Evolutionary conservation across 1,284 basidiomycete genomes (phyloP).

Genomic region (Moesziomyces globuligerus): DNA sequence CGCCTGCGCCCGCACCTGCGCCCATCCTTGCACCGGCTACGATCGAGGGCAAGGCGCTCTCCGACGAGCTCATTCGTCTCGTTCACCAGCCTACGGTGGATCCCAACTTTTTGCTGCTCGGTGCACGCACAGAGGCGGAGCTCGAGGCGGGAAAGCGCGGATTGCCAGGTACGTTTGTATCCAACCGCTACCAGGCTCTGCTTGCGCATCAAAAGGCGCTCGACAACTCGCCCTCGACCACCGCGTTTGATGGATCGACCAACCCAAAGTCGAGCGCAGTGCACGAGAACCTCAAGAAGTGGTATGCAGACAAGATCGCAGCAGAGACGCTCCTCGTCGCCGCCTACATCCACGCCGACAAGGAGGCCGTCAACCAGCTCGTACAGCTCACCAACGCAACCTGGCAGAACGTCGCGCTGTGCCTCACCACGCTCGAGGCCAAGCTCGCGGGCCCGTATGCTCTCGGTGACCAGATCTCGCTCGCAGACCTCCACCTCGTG

Average conservation of each 20-base stretch:
- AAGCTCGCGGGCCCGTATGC: conserved; percentile 78
- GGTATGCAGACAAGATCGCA: conserved; percentile 68
- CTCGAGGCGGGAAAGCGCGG: conserved; percentile 62
- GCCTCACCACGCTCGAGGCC: conserved; percentile 71
- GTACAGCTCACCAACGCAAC: conserved; percentile 66
- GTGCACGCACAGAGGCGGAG: conserved; percentile 65
- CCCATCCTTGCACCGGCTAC: conserved; percentile 82
- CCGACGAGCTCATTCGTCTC: conserved; percentile 74
- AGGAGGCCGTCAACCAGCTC: conserved; percentile 54
- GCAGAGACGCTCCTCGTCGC: conserved; percentile 67
- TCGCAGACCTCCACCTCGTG: conserved; percentile 82
- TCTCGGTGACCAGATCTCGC: conserved; percentile 79
- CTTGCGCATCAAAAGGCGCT: conserved; percentile 72
- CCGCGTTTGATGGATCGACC: conserved; percentile 70
- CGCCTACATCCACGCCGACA: conserved; percentile 61
- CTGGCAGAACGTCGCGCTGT: conserved; percentile 71
- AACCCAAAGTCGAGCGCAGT: conserved; percentile 56
- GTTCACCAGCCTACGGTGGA: conserved; percentile 72
- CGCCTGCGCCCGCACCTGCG: conserved; percentile 75
- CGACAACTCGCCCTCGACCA: conserved; percentile 72
- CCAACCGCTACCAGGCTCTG: conserved; percentile 71
- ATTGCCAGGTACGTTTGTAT: conserved; percentile 69
- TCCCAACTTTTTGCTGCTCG: conserved; percentile 70
- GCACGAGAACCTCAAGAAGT: conserved; percentile 57
- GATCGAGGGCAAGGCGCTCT: conserved; percentile 75